Conservation (phyloP, 139 green algal genomes). For the Penium margaritaceum region DNA sequence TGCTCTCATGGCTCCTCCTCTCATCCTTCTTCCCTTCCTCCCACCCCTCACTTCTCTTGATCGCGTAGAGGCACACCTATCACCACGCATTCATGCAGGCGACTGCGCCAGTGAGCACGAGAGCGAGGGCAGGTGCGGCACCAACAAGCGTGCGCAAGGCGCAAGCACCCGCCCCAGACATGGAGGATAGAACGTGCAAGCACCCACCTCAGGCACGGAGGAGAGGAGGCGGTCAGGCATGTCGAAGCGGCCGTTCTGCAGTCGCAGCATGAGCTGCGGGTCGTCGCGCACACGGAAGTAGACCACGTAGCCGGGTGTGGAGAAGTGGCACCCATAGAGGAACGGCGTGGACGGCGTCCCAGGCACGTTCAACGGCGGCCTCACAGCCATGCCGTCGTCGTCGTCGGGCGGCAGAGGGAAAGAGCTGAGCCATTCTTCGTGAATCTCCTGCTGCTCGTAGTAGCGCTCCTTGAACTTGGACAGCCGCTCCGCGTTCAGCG, state of each 20-base stretch:
- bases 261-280: constrained; percentile 78
- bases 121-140: too few species aligned
- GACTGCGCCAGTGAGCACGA: too few species aligned
- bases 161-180: too few species aligned
- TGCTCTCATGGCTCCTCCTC: too few species aligned
- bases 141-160: too few species aligned
- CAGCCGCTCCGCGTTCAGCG: constrained; percentile 72
- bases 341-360: constrained; percentile 63
- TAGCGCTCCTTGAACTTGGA: constrained; percentile 60
- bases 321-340: constrained; percentile 93
- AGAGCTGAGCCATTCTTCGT: constrained; percentile 22
- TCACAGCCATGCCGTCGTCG: too few species aligned
- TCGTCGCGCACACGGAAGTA: constrained; percentile 80
- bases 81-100: too few species aligned
- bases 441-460: constrained; percentile 56
- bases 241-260: constrained; percentile 90
- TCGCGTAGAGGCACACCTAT: too few species aligned
- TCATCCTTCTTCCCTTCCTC: too few species aligned
- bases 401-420: not conserved
- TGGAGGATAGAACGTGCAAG: too few species aligned
- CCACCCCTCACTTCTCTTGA: too few species aligned
- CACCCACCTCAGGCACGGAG: constrained; percentile 61
- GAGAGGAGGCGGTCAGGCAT: constrained; percentile 81
- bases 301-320: constrained; percentile 83
- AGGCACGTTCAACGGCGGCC: too few species aligned